Evolutionary conservation across 2,329 filamentous ascomycete species (phyloP).

Genomic region (Curvularia hawaiiensis): DNA sequence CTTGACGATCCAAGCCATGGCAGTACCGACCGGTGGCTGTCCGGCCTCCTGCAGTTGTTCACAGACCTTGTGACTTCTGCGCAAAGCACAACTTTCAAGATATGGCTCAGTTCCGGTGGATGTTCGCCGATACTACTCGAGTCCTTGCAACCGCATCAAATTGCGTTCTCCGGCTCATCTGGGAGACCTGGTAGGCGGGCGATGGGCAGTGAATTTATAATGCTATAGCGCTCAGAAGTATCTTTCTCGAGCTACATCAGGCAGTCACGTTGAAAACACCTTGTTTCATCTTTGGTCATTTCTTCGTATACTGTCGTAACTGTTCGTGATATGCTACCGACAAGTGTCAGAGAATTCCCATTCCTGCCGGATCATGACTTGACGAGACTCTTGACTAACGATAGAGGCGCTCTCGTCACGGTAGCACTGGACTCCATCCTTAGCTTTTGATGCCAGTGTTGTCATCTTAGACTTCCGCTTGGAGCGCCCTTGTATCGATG

Average conservation of each 20-base stretch:
- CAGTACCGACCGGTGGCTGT: background rate
- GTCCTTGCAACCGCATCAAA: background rate
- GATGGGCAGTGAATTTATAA: background rate
- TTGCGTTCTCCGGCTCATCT: background rate
- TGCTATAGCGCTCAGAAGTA: background rate
- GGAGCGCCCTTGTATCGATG: background rate
- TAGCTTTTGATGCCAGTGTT: background rate
- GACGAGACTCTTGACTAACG: constrained; percentile 7
- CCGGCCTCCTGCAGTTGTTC: background rate
- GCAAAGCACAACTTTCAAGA: background rate
- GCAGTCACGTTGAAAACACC: background rate
- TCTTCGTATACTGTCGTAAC: background rate
- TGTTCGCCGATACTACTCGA: background rate
- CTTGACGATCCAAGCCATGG: background rate
- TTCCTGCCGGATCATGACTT: constrained; percentile 8
- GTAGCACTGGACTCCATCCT: background rate
- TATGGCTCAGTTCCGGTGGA: constrained; percentile 1
- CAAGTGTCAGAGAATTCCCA: background rate
- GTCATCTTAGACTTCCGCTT: background rate
- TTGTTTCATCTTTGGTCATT: background rate
- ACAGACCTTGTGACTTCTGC: background rate
- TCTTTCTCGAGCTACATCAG: background rate
- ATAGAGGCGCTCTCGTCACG: constrained; percentile 7
- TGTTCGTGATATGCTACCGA: background rate
- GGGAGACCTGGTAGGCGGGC: background rate